Conservation (phyloP, 2,329 filamentous ascomycete species). For the Colletotrichum sp. region DNA sequence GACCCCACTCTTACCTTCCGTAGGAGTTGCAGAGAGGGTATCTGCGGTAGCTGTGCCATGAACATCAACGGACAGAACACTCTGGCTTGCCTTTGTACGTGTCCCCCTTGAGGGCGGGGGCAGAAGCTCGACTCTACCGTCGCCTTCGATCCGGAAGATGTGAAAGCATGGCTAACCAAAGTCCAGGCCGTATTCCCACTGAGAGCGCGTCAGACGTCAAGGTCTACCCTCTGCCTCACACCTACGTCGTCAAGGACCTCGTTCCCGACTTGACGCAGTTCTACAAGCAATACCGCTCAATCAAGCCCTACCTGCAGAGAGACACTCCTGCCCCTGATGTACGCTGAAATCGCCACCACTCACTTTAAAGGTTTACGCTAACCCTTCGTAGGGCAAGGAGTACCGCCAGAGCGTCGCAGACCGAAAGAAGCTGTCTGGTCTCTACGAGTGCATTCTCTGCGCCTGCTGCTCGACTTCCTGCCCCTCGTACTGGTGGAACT, state of each 20-base stretch:
- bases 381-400: constrained; percentile 75
- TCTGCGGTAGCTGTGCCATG: constrained; percentile 99
- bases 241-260: constrained; percentile 98
- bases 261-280: constrained; percentile 98
- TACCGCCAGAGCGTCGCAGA: constrained; percentile 90
- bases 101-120: not conserved
- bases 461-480: constrained; percentile 99
- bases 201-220: constrained; percentile 83
- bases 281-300: constrained; percentile 99
- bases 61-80: constrained; percentile 99
- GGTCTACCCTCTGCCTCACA: constrained; percentile 98
- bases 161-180: constrained; percentile 29
- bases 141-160: not conserved
- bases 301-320: constrained; percentile 97
- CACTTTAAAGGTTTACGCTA: not conserved
- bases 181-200: constrained; percentile 86
- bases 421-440: constrained; percentile 93
- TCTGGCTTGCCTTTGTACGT: constrained; percentile 93
- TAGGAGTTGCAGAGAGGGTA: constrained; percentile 95
- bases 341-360: constrained; percentile 42
- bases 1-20: constrained; percentile 97
- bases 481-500: constrained; percentile 99
- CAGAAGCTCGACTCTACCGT: not conserved
- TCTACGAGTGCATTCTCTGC: constrained; percentile 99
- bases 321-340: constrained; percentile 85